These are phyloP conservation scores for Colletotrichum echinochloae DNA, from an alignment of 2,329 filamentous ascomycete species.

Conservation along the genomic window DNA sequence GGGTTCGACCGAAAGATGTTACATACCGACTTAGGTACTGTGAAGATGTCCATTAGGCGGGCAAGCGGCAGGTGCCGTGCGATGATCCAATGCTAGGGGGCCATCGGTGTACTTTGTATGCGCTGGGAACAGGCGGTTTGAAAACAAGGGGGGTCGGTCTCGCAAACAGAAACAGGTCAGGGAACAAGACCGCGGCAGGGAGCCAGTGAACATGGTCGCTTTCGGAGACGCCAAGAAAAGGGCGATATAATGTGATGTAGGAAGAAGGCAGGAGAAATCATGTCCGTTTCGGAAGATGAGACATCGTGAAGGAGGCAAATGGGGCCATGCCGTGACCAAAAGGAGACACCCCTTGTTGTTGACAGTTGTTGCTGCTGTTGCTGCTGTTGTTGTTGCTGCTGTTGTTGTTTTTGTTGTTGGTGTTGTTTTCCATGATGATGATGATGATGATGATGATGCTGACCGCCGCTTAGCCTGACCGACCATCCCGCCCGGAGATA, in stretches of 20 bases:
- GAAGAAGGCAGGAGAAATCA: constrained; percentile 13
- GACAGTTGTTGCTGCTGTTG: neutral
- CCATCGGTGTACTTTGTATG: neutral
- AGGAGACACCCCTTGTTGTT: neutral
- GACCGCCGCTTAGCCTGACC: neutral
- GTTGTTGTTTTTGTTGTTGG: neutral
- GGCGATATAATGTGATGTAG: constrained; percentile 11
- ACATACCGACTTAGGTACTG: too few relatives aligned
- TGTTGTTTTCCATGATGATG: neutral
- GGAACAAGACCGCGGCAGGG: constrained; percentile 24
- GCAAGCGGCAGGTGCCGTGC: constrained; percentile 19
- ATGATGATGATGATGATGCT: neutral
- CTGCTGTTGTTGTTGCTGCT: neutral
- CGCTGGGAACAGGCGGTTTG: constrained; percentile 1
- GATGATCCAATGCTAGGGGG: constrained; percentile 3
- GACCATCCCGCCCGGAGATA: neutral
- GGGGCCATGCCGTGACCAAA: neutral
- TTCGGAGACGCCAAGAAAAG: constrained; percentile 25
- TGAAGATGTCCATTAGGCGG: neutral
- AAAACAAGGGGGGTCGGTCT: constrained; percentile 15
- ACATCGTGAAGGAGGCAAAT: constrained; percentile 7
- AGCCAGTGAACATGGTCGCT: constrained; percentile 11
- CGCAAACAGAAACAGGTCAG: constrained; percentile 30
- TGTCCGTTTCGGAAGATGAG: constrained; percentile 36
- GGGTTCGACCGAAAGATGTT: constrained; percentile 13